Evolutionary conservation across 2,329 filamentous ascomycete species (phyloP).

Genomic region (Cladosporium sp.): DNA sequence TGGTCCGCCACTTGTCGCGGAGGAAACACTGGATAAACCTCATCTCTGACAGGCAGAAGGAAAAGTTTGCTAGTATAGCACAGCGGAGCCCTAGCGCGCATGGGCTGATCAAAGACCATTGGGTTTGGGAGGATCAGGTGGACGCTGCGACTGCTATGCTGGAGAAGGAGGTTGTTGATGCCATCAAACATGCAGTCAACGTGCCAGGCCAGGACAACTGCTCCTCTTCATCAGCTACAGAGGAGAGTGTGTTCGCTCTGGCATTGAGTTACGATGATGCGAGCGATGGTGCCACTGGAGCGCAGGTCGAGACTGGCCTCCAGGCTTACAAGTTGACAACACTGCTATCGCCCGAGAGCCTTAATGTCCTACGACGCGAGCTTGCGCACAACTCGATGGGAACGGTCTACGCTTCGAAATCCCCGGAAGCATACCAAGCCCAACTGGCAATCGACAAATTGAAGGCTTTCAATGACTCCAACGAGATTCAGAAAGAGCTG

Average conservation of each 20-base stretch:
- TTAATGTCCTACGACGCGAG: background rate
- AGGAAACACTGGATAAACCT: slow-evolving; percentile 21
- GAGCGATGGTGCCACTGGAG: background rate
- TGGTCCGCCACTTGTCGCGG: slow-evolving; percentile 43
- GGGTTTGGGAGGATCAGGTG: slow-evolving; percentile 11
- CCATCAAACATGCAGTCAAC: background rate
- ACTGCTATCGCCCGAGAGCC: background rate
- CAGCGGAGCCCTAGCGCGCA: background rate
- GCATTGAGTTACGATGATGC: too few relatives aligned
- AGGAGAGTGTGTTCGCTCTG: background rate
- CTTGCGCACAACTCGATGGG: background rate
- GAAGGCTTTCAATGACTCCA: slow-evolving; percentile 1
- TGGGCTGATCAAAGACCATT: background rate
- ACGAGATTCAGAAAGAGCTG: background rate
- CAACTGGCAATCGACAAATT: slow-evolving; percentile 3
- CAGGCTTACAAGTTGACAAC: background rate
- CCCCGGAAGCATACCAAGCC: background rate
- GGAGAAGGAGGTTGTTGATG: background rate
- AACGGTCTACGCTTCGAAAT: background rate
- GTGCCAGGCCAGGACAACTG: background rate
- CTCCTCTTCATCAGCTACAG: background rate
- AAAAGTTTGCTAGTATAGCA: slow-evolving; percentile 17
- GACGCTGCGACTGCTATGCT: background rate
- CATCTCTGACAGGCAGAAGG: slow-evolving; percentile 19
- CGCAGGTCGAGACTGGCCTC: background rate